Evolutionary conservation across 805 yeast genomes (phyloP).

Genomic region (Yamadazyma insecticola): DNA sequence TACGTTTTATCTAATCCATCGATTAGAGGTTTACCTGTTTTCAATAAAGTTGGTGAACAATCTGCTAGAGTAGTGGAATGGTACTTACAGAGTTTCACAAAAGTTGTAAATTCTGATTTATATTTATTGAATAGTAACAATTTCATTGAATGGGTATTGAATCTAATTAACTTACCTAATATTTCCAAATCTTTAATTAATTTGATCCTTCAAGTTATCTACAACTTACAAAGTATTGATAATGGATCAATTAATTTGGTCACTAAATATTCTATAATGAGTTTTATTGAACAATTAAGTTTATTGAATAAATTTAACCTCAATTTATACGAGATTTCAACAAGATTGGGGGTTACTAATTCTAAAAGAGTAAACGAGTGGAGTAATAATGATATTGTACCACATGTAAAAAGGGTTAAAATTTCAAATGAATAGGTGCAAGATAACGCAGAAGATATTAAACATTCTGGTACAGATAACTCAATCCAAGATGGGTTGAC

Average conservation of each 20-base stretch:
- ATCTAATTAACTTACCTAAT: constrained; percentile 50
- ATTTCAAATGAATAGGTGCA: too few relatives aligned
- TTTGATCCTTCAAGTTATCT: constrained; percentile 39
- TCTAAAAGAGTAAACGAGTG: constrained; percentile 57
- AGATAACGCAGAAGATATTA: too few relatives aligned
- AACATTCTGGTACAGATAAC: too few relatives aligned
- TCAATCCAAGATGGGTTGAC: too few relatives aligned
- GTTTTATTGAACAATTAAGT: constrained; percentile 24
- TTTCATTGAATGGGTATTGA: constrained; percentile 64
- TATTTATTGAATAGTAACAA: constrained; percentile 47
- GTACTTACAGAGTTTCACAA: constrained; percentile 34
- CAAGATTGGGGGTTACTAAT: constrained; percentile 40
- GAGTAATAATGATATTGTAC: constrained; percentile 48
- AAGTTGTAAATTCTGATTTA: constrained; percentile 38
- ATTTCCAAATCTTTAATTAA: constrained; percentile 34
- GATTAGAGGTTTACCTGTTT: constrained; percentile 46
- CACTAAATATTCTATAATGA: constrained; percentile 47
- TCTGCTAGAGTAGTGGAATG: constrained; percentile 61
- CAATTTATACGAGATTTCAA: constrained; percentile 42
- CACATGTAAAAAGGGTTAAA: constrained; percentile 43
- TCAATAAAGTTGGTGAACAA: constrained; percentile 31
- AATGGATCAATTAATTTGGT: constrained; percentile 56
- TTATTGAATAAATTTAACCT: constrained; percentile 26
- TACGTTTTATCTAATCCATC: constrained; percentile 59
- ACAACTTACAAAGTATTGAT: constrained; percentile 46